Evolutionary conservation across 805 yeast genomes (phyloP), one percentile per base, ranked within the genome.

Genomic region (Metschnikowia henanensis): DNA sequence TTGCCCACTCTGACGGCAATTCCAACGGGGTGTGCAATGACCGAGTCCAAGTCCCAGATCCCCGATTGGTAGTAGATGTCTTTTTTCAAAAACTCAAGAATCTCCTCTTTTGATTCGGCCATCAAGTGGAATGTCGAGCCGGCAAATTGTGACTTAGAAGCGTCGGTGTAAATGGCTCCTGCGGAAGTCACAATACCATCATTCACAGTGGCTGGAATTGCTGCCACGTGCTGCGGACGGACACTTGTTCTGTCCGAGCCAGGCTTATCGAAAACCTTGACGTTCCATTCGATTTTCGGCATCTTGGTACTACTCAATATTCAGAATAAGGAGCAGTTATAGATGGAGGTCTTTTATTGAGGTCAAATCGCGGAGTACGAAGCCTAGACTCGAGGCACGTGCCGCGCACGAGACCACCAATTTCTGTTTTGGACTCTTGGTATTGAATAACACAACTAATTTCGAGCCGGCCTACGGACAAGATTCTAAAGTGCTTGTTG

Each of bases 21-120:
- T 1, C 69, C 70, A 26, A 62, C 52, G 35, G 89, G 89, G 56
- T 77, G 74, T 30, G 84, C 77, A 50, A 81, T 57, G 16, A 77
- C 83, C 42, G 72, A 75, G 30, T 79, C 79, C 47, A 85, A 59
- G 60, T 87, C 95, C 95, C 95, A 87, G 47, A 87, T 75, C 2
- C 89, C 91, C 28, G 72, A 70, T 52, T 70, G 72, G 52, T 77
- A 76, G 61, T 81, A 87, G 28, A 80, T 61, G 59, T 87, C 95
- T 37, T 67, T 55, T 56, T 81, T 77, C 61, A 87, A 73, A 43
- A 84, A 66, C 32, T 81, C 86, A 35, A 83, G 49, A 9, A 84
- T 81, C 50, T 84, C 84, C 49, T 84, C 84, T 56, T 73, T 79
- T 37, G 81, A 68, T 40, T 80, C 81, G 28, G 92, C 92, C 46